Evolutionary conservation across 176 grass and related monocot genomes (phyloP).

Genomic region (Oryza glaberrima): DNA sequence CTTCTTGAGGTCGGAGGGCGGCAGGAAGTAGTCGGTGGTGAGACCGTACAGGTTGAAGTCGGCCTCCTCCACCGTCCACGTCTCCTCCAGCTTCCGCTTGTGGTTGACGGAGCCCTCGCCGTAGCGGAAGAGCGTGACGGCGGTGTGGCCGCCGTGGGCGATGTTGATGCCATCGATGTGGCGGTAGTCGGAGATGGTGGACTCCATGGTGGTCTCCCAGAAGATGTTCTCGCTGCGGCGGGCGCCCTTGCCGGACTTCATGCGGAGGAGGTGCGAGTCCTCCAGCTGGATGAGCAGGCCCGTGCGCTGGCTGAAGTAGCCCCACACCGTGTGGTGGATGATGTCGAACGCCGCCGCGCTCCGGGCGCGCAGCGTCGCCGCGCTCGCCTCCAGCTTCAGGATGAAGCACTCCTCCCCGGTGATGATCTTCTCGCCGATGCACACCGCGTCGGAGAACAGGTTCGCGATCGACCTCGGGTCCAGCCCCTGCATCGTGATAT

Average conservation of each 20-base stretch:
- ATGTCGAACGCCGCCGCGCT: conserved; percentile 79
- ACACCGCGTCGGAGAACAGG: conserved; percentile 92
- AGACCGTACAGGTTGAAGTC: conserved; percentile 87
- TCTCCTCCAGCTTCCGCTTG: conserved; percentile 95
- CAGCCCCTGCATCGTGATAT: conserved; percentile 44
- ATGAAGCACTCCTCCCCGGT: conserved; percentile 95
- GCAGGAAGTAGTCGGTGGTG: conserved; percentile 73
- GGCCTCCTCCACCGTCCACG: conserved; percentile 92
- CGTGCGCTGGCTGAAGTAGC: conserved; percentile 97
- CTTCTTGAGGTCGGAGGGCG: conserved; percentile 70
- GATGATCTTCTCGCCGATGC: conserved; percentile 91
- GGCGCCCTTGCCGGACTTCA: conserved; percentile 78
- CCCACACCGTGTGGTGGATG: conserved; percentile 98
- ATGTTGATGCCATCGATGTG: conserved; percentile 85
- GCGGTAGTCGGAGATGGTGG: conserved; percentile 87
- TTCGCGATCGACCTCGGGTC: conserved; percentile 84
- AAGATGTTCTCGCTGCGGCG: conserved; percentile 80
- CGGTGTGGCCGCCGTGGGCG: conserved; percentile 80
- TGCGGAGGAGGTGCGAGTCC: conserved; percentile 88
- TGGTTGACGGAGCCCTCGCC: conserved; percentile 95
- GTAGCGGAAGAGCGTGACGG: conserved; percentile 82
- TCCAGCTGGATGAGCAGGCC: conserved; percentile 95
- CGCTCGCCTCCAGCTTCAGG: conserved; percentile 85
- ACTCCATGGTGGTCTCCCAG: conserved; percentile 98
- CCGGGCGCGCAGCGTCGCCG: conserved; percentile 58